Percentiles rank a stretch among this genome's conserved stretches.
Conservation (phyloP, 176 grass and related monocot species). For the Alloteropsis semialata region DNA sequence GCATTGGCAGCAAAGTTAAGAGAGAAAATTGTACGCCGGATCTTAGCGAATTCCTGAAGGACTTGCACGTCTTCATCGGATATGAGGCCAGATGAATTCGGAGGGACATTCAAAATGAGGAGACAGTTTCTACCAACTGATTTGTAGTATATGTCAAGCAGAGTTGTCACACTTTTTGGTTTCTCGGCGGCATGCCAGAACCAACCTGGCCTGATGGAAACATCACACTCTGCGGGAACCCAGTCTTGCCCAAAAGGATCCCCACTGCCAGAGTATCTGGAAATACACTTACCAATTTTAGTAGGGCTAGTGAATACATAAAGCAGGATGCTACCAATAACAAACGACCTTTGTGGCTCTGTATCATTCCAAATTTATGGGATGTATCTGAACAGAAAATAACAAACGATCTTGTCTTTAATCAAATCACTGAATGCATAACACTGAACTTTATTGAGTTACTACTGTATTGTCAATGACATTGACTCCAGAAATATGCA, state of each 20-base stretch:
- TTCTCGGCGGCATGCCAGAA: conserved; percentile 85
- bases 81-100: conserved; percentile 80
- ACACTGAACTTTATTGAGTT: neutral
- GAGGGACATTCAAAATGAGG: conserved; percentile 89
- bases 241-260: conserved; percentile 77
- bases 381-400: neutral
- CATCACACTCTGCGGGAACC: conserved; percentile 95
- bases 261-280: conserved; percentile 58
- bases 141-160: conserved; percentile 96
- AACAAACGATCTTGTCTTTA: neutral
- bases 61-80: conserved; percentile 72
- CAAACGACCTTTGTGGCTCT: neutral
- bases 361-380: neutral
- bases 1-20: conserved; percentile 62
- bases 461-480: neutral
- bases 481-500: neutral
- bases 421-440: neutral
- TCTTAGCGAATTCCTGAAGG: conserved; percentile 69
- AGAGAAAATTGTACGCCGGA: conserved; percentile 68
- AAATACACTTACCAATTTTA: conserved; percentile 16
- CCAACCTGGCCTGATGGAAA: conserved; percentile 91
- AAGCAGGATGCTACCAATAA: neutral
- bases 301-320: neutral
- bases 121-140: conserved; percentile 96
- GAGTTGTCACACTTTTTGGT: conserved; percentile 56